Conservation (phyloP, 1,284 basidiomycete species). For the Leccinum huronense region DNA sequence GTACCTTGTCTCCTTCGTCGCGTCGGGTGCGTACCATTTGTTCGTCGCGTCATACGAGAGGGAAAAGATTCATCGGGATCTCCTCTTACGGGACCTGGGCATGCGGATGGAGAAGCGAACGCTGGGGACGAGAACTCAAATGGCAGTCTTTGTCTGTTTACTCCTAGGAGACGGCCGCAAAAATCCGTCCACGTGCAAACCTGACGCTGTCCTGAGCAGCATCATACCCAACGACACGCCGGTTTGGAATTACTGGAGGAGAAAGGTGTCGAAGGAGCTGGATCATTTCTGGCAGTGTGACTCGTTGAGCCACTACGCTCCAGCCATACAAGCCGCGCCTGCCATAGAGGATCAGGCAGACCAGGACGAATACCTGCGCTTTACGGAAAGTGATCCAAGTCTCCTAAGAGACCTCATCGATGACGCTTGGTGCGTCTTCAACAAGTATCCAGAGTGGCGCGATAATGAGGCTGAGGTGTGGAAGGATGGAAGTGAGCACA, state of each 20-base stretch:
- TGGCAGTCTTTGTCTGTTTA: constrained; percentile 30
- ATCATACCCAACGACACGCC: constrained; percentile 31
- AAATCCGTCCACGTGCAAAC: constrained; percentile 4
- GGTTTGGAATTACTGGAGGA: constrained; percentile 30
- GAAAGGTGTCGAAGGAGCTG: constrained; percentile 23
- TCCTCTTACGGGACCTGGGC: constrained; percentile 21
- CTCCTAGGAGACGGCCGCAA: constrained; percentile 13
- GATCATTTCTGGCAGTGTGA: constrained; percentile 14
- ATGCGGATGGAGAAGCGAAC: constrained; percentile 13
- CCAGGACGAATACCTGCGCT: constrained; percentile 4
- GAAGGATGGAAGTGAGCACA: not conserved
- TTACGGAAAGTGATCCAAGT: constrained; percentile 11
- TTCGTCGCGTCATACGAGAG: constrained; percentile 27
- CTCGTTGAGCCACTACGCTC: constrained; percentile 11
- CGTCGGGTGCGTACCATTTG: constrained; percentile 33
- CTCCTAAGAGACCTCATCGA: constrained; percentile 24
- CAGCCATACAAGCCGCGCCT: constrained; percentile 14
- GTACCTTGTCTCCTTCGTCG: constrained; percentile 26
- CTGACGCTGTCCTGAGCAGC: constrained; percentile 3
- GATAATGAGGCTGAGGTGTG: constrained; percentile 3
- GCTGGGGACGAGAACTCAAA: constrained; percentile 32
- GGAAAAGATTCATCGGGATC: constrained; percentile 22
- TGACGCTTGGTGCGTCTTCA: constrained; percentile 30
- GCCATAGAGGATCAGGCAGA: constrained; percentile 14
- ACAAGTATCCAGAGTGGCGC: constrained; percentile 16